Percentiles rank a stretch among this genome's conserved stretches.
Conservation (phyloP, 208 protist genomes). For the Wallacemonas sp. region DNA sequence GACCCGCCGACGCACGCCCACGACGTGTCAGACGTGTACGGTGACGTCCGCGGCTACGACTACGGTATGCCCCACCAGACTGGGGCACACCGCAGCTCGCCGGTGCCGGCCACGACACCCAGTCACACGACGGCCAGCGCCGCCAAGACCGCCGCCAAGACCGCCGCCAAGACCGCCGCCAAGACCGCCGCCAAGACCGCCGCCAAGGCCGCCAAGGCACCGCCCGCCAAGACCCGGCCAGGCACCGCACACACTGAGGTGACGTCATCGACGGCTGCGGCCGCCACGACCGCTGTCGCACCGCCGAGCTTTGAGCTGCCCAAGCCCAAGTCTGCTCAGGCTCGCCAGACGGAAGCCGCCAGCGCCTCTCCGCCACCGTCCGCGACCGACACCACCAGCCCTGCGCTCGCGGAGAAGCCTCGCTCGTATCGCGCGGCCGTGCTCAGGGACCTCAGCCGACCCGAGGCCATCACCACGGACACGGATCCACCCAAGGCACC, state of each 20-base stretch:
- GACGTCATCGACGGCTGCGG: background rate
- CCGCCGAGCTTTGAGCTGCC: background rate
- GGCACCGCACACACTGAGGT: background rate
- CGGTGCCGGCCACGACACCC: no score
- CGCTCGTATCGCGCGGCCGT: constrained; percentile 11
- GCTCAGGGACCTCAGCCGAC: background rate
- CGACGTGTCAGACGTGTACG: background rate
- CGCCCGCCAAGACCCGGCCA: no score
- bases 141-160: no score
- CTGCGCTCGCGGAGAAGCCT: background rate
- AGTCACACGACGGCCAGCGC: no score
- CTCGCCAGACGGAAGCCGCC: background rate
- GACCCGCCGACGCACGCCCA: background rate
- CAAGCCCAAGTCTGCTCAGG: constrained; percentile 9
- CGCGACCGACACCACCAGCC: background rate
- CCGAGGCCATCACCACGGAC: background rate
- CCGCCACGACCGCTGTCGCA: background rate
- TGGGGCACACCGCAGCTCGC: no score
- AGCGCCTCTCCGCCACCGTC: background rate
- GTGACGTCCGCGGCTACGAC: background rate
- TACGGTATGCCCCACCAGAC: no score
- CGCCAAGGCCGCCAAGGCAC: background rate
- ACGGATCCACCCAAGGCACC: no score
- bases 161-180: background rate
- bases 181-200: background rate